phyloP scores from a whole-genome alignment of 1,139 yeast species.

The Magnusiomyces suaveolens region DNA sequence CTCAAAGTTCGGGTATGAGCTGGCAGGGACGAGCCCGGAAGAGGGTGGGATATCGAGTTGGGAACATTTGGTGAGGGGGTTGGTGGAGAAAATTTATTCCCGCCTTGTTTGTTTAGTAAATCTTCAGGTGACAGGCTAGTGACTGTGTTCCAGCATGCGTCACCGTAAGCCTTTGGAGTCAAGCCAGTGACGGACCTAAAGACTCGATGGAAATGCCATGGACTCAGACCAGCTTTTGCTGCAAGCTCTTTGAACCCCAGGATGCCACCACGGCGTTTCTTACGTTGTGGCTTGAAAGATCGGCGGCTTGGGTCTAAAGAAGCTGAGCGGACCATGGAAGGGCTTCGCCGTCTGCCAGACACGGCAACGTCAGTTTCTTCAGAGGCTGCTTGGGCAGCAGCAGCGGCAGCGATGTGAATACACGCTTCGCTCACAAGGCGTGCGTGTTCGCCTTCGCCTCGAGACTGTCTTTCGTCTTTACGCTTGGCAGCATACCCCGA shows the following conservation, averaged over 20 bases:
- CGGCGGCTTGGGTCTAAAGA: conserved; percentile 7
- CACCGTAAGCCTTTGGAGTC: conserved; percentile 85
- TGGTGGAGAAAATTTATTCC: not conserved
- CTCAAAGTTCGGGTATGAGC: not conserved
- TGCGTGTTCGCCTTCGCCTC: conserved; percentile 44
- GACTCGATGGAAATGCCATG: conserved; percentile 93
- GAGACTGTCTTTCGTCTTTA: conserved; percentile 10
- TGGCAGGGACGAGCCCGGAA: not conserved
- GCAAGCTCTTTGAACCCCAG: conserved; percentile 84
- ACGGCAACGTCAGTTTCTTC: conserved; percentile 19
- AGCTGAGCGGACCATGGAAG: conserved; percentile 11
- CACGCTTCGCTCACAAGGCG: conserved; percentile 71
- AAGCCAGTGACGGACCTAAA: conserved; percentile 77
- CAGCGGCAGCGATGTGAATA: conserved; percentile 71
- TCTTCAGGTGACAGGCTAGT: conserved; percentile 22
- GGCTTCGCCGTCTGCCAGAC: conserved; percentile 11
- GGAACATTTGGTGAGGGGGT: not conserved
- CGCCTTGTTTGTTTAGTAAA: not conserved
- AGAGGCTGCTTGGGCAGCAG: conserved; percentile 34
- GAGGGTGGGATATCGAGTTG: not conserved
- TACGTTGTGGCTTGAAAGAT: conserved; percentile 32
- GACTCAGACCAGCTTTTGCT: conserved; percentile 68
- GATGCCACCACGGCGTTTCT: conserved; percentile 75
- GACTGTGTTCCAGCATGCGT: conserved; percentile 68
- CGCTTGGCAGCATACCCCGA: conserved; percentile 4